Evolutionary conservation across 2,329 filamentous ascomycete genomes (phyloP).

Genomic region (Nothopassalora personata): DNA sequence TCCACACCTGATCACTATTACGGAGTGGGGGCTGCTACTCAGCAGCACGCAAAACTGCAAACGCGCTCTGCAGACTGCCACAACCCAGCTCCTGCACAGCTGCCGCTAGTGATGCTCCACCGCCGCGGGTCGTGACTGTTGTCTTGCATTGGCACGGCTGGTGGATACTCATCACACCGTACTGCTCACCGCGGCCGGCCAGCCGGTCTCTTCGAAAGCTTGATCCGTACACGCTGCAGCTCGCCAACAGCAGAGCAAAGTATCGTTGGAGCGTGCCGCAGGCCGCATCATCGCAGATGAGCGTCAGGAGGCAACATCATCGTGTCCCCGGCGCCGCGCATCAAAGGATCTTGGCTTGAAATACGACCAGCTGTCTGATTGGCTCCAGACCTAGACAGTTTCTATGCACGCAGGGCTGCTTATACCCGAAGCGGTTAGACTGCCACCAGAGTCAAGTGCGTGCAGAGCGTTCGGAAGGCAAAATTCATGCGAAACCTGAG

Average conservation of each 20-base stretch:
- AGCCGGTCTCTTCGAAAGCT: constrained; percentile 8
- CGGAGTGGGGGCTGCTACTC: neutral
- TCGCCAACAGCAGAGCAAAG: constrained; percentile 5
- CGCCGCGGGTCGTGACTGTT: neutral
- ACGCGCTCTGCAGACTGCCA: neutral
- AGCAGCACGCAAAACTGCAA: neutral
- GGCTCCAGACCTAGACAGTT: neutral
- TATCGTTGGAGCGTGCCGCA: constrained; percentile 8
- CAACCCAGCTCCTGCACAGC: neutral
- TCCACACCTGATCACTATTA: neutral
- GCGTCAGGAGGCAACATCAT: constrained; percentile 13
- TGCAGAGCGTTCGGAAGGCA: constrained; percentile 6
- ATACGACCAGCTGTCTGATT: neutral
- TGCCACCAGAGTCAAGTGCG: constrained; percentile 3
- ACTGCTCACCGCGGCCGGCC: neutral
- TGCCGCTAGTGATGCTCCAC: neutral
- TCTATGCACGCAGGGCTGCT: constrained; percentile 4
- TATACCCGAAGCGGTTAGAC: constrained; percentile 3
- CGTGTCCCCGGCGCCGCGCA: constrained; percentile 1
- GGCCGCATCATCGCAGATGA: constrained; percentile 6
- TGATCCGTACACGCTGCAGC: neutral
- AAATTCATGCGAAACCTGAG: constrained; percentile 10
- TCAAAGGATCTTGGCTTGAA: constrained; percentile 12
- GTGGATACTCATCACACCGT: neutral
- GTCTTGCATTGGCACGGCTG: neutral